These are phyloP conservation scores for Bruguiera sexangula DNA, from an alignment of 345 rosid genomes.

Conservation along the genomic window DNA sequence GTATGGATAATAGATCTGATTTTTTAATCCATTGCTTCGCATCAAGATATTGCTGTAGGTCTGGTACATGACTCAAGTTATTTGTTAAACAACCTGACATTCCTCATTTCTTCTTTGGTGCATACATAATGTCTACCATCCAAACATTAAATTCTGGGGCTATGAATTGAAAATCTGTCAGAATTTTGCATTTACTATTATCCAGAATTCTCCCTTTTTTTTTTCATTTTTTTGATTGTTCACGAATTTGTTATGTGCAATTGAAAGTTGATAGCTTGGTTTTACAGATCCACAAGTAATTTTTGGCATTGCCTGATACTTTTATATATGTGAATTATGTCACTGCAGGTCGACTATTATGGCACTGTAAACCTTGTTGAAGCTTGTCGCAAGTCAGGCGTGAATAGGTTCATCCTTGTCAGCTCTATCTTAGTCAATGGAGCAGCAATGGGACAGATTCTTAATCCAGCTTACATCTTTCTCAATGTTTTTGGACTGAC, in stretches of 20 bases:
- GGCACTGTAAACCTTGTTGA: slow-evolving; percentile 84
- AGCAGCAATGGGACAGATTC: slow-evolving; percentile 92
- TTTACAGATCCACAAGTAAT: not conserved
- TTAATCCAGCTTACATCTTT: slow-evolving; percentile 86
- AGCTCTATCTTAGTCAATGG: slow-evolving; percentile 91
- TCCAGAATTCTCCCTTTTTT: not conserved
- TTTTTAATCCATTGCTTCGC: too few relatives aligned
- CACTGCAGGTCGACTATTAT: slow-evolving; percentile 66
- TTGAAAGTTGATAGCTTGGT: not conserved
- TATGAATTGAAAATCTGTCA: not conserved
- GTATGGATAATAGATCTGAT: too few relatives aligned
- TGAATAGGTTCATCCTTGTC: slow-evolving; percentile 63
- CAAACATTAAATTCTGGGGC: not conserved
- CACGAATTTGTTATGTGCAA: not conserved
- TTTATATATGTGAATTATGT: not conserved
- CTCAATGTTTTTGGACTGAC: slow-evolving; percentile 82
- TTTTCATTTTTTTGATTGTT: not conserved
- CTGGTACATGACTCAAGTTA: too few relatives aligned
- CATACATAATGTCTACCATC: not conserved
- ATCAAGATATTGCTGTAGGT: too few relatives aligned
- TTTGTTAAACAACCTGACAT: too few relatives aligned
- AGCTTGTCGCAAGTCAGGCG: slow-evolving; percentile 67
- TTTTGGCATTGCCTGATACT: not conserved
- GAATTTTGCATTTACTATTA: not conserved
- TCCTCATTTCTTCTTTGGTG: not conserved